Evolutionary conservation across 2,329 filamentous ascomycete species (phyloP).

Genomic region (Fusarium sp.): DNA sequence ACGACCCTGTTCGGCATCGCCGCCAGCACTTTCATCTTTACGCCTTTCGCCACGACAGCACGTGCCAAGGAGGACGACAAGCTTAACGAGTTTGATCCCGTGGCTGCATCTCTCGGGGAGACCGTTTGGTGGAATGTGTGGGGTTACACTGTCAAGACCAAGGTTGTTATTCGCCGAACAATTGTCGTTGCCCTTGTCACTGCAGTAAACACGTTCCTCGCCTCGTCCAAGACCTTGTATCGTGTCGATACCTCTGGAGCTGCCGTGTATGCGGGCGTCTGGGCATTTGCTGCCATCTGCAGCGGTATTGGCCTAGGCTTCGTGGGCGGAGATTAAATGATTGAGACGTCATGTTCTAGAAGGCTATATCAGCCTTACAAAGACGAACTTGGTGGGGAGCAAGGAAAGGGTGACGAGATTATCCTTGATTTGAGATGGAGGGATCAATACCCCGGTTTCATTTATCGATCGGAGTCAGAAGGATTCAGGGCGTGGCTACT

Average conservation of each 20-base stretch:
- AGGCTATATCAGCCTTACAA: constrained; percentile 29
- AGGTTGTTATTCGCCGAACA: constrained; percentile 72
- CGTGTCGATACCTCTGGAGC: constrained; percentile 78
- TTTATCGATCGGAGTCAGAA: constrained; percentile 18
- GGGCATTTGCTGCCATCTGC: constrained; percentile 72
- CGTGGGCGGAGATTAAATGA: constrained; percentile 55
- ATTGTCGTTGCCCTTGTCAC: constrained; percentile 66
- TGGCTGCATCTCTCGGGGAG: constrained; percentile 71
- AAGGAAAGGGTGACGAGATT: constrained; percentile 3
- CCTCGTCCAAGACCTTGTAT: constrained; percentile 71
- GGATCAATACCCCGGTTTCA: constrained; percentile 28
- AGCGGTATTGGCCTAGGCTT: constrained; percentile 65
- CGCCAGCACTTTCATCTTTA: constrained; percentile 80
- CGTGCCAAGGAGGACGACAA: constrained; percentile 59
- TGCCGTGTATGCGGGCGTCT: constrained; percentile 75
- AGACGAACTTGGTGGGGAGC: neutral
- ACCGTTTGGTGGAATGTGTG: constrained; percentile 79
- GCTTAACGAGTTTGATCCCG: constrained; percentile 68
- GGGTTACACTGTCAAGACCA: constrained; percentile 71
- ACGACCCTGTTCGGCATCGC: constrained; percentile 71
- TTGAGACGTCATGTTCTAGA: neutral
- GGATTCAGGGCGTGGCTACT: constrained; percentile 16
- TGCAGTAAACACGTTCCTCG: constrained; percentile 67
- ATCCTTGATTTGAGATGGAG: constrained; percentile 26
- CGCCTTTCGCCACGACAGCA: constrained; percentile 67